phyloP scores from a whole-genome alignment of 169 alveolate species.

The Plasmodium cynomolgi region DNA sequence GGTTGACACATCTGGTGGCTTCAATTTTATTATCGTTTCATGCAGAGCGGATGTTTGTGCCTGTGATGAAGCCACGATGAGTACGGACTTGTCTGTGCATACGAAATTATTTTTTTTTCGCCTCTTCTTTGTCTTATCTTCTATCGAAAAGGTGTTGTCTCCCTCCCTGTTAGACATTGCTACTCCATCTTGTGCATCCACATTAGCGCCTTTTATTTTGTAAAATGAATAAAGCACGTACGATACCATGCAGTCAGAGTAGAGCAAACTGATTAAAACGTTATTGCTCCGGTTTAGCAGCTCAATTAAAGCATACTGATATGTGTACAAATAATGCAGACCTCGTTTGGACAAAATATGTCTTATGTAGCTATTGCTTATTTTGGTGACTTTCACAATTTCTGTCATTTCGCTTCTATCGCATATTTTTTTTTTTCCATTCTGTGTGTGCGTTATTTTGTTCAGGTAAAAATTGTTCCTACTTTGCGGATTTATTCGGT shows the following conservation, averaged over 20 bases:
- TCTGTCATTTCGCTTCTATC: slow-evolving; percentile 28
- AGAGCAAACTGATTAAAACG: slow-evolving; percentile 5
- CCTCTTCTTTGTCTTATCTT: neutral
- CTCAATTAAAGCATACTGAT: slow-evolving; percentile 59
- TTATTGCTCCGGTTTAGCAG: slow-evolving; percentile 32
- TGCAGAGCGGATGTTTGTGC: slow-evolving; percentile 5
- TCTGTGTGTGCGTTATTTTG: slow-evolving; percentile 7
- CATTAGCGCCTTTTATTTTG: slow-evolving; percentile 13
- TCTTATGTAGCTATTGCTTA: slow-evolving; percentile 31
- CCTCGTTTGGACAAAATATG: slow-evolving; percentile 7
- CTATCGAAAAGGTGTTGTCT: neutral
- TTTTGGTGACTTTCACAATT: neutral
- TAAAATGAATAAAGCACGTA: slow-evolving; percentile 57
- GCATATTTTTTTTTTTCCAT: neutral
- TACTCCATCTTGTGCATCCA: neutral
- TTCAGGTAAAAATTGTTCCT: slow-evolving; percentile 28
- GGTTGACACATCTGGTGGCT: slow-evolving; percentile 33
- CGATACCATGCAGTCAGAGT: slow-evolving; percentile 56
- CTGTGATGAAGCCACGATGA: slow-evolving; percentile 41
- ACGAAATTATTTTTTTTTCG: neutral
- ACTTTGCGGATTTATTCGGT: neutral
- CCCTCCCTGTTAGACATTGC: neutral
- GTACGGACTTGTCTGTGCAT: slow-evolving; percentile 13
- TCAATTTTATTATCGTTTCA: slow-evolving; percentile 53
- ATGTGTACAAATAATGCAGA: slow-evolving; percentile 26